Base-by-base conservation (phyloP, 2,329 filamentous ascomycete genomes). In the Macrophomina pseudophaseolina region DNA sequence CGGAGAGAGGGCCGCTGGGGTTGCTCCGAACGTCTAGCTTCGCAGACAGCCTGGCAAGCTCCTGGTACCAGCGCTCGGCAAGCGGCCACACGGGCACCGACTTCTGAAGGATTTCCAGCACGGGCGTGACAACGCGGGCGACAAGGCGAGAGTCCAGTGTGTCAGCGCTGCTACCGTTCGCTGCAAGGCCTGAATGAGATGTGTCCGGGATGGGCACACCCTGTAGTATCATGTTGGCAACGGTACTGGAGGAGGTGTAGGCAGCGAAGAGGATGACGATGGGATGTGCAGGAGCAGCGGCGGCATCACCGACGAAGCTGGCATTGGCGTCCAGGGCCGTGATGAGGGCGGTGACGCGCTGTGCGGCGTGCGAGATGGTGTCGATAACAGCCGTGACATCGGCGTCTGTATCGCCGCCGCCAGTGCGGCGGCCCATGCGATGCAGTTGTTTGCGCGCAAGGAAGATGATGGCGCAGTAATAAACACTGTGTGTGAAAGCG, bases 121-220 rank as follows among this genome's bases (percentile, higher is more conserved):
- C 52, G 38, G 76, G 46, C 9, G 30, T 12, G 16, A 65, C 51
- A 40, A 65, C 35, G 38, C 12, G 38, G 9, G 38, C 48, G 14
- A 28, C 7, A n/a, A 46, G 38, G 16, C 12, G 42, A 12, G 52
- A 32, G 7, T 38, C 32, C 14, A 42, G 18, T 6, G n/a, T 16
- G 9, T 48, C 58, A 1, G 58, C 44, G n/a, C 30, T 7, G 56
- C 18, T 32, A 1, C 56, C 56, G 32, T 60, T 60, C 28, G 42
- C 1, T n/a, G 40, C 16, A 2, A 30, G 11, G 7, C 16, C 3
- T 28, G 56, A 16, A 9, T 33, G n/a, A 44, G 12, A 5, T 4
- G 6, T 5, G 32, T 38, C n/a, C 1, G 51, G 42, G 6, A 48
- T 23, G 33, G 35, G 40, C 7, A 65, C 40, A 33, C 38, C 33